A percentile compares a stretch with the other conserved stretches of the same genome.
These are phyloP conservation scores for Ogataea trehalophila DNA, from an alignment of 805 yeast genomes.

Conservation along the genomic window DNA sequence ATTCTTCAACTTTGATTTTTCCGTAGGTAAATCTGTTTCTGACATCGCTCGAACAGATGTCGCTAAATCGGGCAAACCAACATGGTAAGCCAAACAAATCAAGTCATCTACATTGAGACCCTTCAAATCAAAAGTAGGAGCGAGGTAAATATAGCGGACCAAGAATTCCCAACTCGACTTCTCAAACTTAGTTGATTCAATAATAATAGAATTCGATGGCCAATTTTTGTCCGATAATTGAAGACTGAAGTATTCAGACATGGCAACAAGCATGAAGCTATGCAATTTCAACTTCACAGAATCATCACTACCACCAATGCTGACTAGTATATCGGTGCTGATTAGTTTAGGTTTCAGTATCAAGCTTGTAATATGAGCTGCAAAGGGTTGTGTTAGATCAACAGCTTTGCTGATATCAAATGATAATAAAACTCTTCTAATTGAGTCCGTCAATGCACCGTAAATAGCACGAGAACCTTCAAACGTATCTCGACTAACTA, in stretches of 20 bases:
- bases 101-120: conserved; percentile 27
- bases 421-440: conserved; percentile 51
- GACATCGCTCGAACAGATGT: conserved; percentile 25
- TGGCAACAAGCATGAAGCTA: conserved; percentile 36
- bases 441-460: conserved; percentile 69
- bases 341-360: conserved; percentile 22
- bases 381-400: conserved; percentile 67
- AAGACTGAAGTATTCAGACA: conserved; percentile 6
- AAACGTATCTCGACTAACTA: conserved; percentile 76
- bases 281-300: conserved; percentile 29
- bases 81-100: conserved; percentile 30
- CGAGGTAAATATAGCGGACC: conserved; percentile 23
- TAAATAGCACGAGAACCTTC: conserved; percentile 75
- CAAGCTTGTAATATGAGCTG: conserved; percentile 58
- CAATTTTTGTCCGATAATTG: neutral
- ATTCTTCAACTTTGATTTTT: conserved; percentile 29
- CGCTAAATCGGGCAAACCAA: conserved; percentile 34
- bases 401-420: conserved; percentile 66
- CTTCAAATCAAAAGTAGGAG: conserved; percentile 29
- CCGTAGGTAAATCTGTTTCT: conserved; percentile 14
- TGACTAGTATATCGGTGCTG: conserved; percentile 32
- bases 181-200: conserved; percentile 11
- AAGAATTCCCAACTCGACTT: conserved; percentile 31
- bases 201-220: neutral
- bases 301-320: conserved; percentile 10